Conservation (phyloP, 1,284 basidiomycete species). For the Papiliotrema terrestris region DNA sequence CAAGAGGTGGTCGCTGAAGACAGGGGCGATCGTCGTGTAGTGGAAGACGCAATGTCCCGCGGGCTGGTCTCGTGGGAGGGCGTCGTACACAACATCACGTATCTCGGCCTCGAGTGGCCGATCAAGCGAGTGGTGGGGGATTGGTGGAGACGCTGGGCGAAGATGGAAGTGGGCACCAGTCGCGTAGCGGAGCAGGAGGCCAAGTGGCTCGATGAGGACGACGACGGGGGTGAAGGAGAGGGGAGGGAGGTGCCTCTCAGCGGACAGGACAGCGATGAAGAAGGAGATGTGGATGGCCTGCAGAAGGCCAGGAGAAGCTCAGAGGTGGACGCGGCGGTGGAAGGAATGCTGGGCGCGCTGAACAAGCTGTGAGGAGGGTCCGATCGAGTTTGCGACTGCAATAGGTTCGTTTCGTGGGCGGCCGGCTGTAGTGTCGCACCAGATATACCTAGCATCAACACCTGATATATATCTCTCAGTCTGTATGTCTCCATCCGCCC, state of each 20-base stretch:
- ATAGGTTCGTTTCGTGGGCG: too few species aligned
- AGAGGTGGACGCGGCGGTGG: not conserved
- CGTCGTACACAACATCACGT: conserved; percentile 46
- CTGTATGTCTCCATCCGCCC: too few species aligned
- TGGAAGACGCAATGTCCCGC: conserved; percentile 37
- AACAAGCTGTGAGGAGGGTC: not conserved
- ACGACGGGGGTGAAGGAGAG: conserved; percentile 1
- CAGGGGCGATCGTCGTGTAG: conserved; percentile 30
- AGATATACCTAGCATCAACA: too few species aligned
- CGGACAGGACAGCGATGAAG: not conserved
- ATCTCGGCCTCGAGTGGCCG: conserved; percentile 41
- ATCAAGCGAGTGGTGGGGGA: conserved; percentile 42
- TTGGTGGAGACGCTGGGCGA: conserved; percentile 49
- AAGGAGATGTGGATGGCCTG: not conserved
- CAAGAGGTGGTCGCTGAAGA: not conserved
- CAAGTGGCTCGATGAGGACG: not conserved
- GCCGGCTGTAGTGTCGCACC: too few species aligned
- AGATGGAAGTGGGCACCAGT: conserved; percentile 10
- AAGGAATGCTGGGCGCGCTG: not conserved
- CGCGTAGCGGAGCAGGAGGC: not conserved
- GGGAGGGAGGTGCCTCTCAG: conserved; percentile 4
- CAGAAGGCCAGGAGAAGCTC: not conserved
- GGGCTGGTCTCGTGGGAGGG: conserved; percentile 46
- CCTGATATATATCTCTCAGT: too few species aligned
- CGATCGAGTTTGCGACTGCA: too few species aligned